Evolutionary conservation across 441 rosid genomes (phyloP).

Genomic region (Brassica hybrid): DNA sequence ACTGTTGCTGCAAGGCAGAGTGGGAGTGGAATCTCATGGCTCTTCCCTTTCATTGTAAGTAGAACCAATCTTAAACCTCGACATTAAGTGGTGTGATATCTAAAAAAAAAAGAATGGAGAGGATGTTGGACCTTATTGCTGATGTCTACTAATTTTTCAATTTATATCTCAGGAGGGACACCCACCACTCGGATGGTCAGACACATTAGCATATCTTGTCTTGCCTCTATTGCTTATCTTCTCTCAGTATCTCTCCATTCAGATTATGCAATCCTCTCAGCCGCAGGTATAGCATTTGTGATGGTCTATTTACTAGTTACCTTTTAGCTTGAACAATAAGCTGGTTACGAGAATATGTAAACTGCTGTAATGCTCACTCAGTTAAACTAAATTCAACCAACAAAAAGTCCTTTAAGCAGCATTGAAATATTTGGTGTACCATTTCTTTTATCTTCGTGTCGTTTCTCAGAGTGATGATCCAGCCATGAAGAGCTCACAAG

Average conservation of each 20-base stretch:
- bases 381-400: conserved; percentile 1
- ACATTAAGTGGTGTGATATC: background rate
- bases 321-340: conserved; percentile 5
- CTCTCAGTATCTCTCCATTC: conserved; percentile 81
- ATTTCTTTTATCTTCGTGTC: background rate
- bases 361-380: background rate
- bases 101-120: too few species aligned
- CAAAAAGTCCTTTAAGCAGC: background rate
- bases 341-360: background rate
- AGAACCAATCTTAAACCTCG: conserved; percentile 38
- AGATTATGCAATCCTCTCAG: conserved; percentile 94
- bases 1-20: conserved; percentile 83
- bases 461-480: conserved; percentile 78
- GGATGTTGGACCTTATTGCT: conserved; percentile 6
- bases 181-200: conserved; percentile 97
- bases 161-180: conserved; percentile 77
- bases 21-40: conserved; percentile 92
- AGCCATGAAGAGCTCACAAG: conserved; percentile 88
- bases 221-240: conserved; percentile 74
- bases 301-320: conserved; percentile 3
- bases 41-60: conserved; percentile 88
- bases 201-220: conserved; percentile 87
- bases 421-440: background rate
- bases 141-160: background rate
- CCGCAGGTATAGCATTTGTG: conserved; percentile 59